Percentiles rank a stretch among this genome's conserved stretches.
Conservation (phyloP, 345 rosid genomes). For the Populus nigra region DNA sequence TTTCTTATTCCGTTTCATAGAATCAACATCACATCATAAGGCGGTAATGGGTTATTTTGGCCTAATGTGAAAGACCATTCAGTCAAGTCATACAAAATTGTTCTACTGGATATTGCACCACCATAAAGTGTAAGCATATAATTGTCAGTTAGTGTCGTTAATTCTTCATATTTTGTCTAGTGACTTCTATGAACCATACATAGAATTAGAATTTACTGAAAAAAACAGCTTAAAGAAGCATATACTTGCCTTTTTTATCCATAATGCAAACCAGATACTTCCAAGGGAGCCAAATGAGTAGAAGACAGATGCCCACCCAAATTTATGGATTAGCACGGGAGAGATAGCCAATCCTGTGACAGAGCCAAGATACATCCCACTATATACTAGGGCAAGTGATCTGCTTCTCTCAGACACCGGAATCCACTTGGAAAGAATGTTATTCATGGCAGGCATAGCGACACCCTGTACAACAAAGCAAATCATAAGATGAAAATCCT, state of each 20-base stretch:
- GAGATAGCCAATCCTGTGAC: constrained; percentile 85
- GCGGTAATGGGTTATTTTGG: neutral
- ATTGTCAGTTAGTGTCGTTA: neutral
- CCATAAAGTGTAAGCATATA: neutral
- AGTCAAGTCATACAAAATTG: neutral
- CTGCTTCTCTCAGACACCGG: constrained; percentile 99
- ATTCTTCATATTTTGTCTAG: neutral
- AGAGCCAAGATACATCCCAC: constrained; percentile 99
- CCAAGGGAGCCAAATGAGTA: constrained; percentile 94
- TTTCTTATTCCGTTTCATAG: neutral
- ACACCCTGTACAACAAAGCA: constrained; percentile 66
- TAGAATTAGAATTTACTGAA: neutral
- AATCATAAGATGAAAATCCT: constrained; percentile 26
- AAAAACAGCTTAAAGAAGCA: constrained; percentile 13
- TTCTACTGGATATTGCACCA: neutral
- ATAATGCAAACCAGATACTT: constrained; percentile 77
- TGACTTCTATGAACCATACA: neutral
- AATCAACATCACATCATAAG: neutral
- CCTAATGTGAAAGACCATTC: neutral
- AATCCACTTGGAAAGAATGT: constrained; percentile 93
- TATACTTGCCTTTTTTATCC: constrained; percentile 61
- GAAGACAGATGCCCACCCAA: constrained; percentile 97
- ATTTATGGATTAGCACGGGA: constrained; percentile 74
- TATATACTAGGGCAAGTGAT: constrained; percentile 87
- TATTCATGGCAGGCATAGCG: constrained; percentile 99